These are phyloP conservation scores for Vigna unguiculata DNA, from an alignment of 306 rosid species.

Conservation along the genomic window DNA sequence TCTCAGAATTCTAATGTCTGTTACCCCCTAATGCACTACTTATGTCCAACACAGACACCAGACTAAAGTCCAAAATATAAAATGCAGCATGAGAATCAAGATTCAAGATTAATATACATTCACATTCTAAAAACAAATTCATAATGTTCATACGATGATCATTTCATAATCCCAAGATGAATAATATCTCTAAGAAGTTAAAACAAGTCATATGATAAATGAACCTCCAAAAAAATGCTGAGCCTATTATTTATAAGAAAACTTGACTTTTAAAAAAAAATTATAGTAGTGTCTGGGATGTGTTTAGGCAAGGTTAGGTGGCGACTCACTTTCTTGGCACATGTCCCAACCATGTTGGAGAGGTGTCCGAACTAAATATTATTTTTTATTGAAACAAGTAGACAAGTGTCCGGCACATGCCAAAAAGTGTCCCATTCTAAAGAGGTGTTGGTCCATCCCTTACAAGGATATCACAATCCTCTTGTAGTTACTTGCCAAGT, in stretches of 20 bases:
- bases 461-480: slow-evolving; percentile 1
- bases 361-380: no score
- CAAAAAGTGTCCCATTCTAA: no score
- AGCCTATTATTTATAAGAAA: no score
- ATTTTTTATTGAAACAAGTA: no score
- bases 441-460: background rate
- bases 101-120: background rate
- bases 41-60: background rate
- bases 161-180: background rate
- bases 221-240: no score
- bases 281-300: no score
- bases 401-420: no score
- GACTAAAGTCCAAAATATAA: background rate
- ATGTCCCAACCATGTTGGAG: no score
- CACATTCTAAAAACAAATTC: no score
- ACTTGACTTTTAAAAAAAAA: background rate
- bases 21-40: slow-evolving; percentile 5
- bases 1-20: background rate
- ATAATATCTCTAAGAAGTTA: background rate
- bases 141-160: no score
- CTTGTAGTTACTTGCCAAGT: background rate
- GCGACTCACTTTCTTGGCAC: no score
- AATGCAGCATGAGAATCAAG: background rate
- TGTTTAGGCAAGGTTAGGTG: no score
- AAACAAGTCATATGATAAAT: background rate